phyloP scores from a whole-genome alignment of 371 early-diverging fungal genomes.

The Syncephalastrum monosporum region DNA sequence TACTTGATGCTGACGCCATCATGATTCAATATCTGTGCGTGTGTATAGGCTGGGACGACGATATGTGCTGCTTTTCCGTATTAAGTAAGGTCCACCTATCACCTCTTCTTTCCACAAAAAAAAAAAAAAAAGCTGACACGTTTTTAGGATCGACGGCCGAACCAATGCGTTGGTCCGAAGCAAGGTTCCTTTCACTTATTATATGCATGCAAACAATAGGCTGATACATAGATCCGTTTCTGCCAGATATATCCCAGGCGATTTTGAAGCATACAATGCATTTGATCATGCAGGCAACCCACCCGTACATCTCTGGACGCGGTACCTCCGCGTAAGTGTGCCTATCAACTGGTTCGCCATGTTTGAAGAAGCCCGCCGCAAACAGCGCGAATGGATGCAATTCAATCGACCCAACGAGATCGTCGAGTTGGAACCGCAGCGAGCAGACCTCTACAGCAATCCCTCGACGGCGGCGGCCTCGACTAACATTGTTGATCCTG shows the following conservation, averaged over 20 bases:
- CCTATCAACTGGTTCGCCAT: constrained; percentile 44
- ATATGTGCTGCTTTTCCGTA: constrained; percentile 49
- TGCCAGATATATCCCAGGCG: constrained; percentile 40
- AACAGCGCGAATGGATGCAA: constrained; percentile 33
- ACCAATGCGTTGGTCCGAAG: constrained; percentile 48
- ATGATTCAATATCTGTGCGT: not conserved
- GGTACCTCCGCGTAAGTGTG: constrained; percentile 26
- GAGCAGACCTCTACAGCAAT: not conserved
- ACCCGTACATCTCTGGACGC: constrained; percentile 42
- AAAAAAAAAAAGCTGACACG: not conserved
- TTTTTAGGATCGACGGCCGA: constrained; percentile 32
- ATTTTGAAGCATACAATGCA: constrained; percentile 43
- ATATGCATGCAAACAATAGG: too few relatives aligned
- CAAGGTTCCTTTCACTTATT: constrained; percentile 20
- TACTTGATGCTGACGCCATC: not conserved
- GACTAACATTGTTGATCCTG: not conserved
- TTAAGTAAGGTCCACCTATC: constrained; percentile 27
- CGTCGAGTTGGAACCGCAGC: not conserved
- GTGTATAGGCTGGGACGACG: constrained; percentile 43
- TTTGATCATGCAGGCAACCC: constrained; percentile 50
- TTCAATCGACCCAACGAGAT: too few relatives aligned
- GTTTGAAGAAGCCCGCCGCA: constrained; percentile 45
- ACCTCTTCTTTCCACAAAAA: not conserved
- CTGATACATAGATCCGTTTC: too few relatives aligned
- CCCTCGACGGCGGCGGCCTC: constrained; percentile 2